Base-by-base conservation (phyloP, 2,329 filamentous ascomycete genomes). In the Aschersonia sp. region DNA sequence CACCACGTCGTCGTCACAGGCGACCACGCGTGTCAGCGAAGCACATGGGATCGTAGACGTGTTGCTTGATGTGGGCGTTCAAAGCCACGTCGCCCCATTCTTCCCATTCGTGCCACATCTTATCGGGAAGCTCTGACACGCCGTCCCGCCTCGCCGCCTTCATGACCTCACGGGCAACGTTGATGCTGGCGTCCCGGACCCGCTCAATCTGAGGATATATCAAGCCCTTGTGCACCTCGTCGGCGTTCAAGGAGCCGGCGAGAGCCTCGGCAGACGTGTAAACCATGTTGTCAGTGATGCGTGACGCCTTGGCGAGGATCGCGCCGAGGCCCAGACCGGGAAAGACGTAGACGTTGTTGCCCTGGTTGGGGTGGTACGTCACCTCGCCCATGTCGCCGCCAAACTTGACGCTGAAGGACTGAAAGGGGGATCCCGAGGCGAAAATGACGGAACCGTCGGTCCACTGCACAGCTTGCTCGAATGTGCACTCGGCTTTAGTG, bases 401-500 rank as follows among this genome's bases (percentile, higher is more conserved):
- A 52, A 70, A 72, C 68, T 83, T 84, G 60, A 78, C 75, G 47
- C 75, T 79, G 61, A 86, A 75, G 2, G 82, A 75, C 30, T 80
- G 77, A 77, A 97, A 97, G 10, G 92, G 92, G 45, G 89, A 95
- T 53, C 92, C 92, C 5, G 89, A 96, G 46, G 92, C 92, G 61
- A 98, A 98, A 63, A 98, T 80, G 58, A 82, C 89, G 48, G 82
- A 86, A 52, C 91, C 91, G 50, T 97, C 85, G 9, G 91, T 97
- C 81, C 91, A 82, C 59, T 81, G 78, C 59, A 97, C 77, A 12
- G 92, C 92, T 61, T 92, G 85, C 73, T 96, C 89, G 59, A 94
- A 97, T 12, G 88, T 95, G 72, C 92, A 97, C 71, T 98, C 92
- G 6, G 91, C 94, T 74, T 97, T 96, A 69, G 84, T 89, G 46